phyloP scores from a whole-genome alignment of 805 yeast genomes.

The Metschnikowia drakensbergensis region DNA sequence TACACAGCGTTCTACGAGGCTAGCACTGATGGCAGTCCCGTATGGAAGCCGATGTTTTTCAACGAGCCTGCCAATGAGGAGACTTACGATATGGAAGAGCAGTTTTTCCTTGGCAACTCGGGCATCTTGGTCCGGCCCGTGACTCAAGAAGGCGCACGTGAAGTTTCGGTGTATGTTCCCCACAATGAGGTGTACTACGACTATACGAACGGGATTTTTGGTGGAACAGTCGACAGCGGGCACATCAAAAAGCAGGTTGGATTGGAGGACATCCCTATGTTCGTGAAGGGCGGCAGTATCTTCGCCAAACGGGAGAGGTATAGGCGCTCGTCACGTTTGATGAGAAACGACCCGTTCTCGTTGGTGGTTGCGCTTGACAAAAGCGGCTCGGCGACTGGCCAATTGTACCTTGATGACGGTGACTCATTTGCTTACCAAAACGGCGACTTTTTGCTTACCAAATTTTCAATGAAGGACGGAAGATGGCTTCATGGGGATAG shows the following conservation, averaged over 20 bases:
- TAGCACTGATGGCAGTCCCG: conserved; percentile 59
- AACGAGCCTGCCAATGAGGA: conserved; percentile 45
- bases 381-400: conserved; percentile 51
- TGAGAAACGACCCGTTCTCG: conserved; percentile 79
- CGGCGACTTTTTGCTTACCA: conserved; percentile 48
- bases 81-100: conserved; percentile 67
- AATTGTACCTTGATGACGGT: conserved; percentile 81
- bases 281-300: conserved; percentile 75
- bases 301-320: conserved; percentile 64
- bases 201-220: conserved; percentile 35
- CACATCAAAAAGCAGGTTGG: conserved; percentile 38
- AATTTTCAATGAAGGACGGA: conserved; percentile 26
- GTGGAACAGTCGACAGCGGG: conserved; percentile 25
- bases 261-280: conserved; percentile 64
- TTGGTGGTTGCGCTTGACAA: conserved; percentile 56
- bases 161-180: conserved; percentile 49
- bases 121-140: conserved; percentile 82
- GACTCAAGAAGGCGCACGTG: conserved; percentile 46
- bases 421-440: conserved; percentile 55
- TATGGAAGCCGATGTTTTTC: conserved; percentile 66
- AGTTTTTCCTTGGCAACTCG: conserved; percentile 70
- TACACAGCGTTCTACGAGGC: conserved; percentile 77
- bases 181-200: conserved; percentile 55
- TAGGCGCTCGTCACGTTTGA: conserved; percentile 74
- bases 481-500: conserved; percentile 6